Conservation (phyloP, 805 yeast genomes). For the Lipomyces starkeyi region DNA sequence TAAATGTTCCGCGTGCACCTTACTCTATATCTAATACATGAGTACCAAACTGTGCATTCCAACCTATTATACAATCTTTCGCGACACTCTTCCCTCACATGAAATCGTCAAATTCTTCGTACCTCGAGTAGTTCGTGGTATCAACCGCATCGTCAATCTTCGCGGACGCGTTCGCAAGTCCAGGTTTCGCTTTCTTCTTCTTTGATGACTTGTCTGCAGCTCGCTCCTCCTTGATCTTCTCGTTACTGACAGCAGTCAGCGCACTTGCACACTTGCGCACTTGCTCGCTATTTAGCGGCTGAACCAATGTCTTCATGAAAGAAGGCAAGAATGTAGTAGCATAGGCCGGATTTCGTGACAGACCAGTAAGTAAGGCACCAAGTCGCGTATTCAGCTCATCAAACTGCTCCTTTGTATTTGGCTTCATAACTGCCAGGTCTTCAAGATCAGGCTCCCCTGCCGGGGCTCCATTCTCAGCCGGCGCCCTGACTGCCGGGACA, state of each 20-base stretch:
- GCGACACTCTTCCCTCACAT: conserved; percentile 42
- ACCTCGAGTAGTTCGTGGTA: conserved; percentile 55
- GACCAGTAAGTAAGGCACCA: conserved; percentile 62
- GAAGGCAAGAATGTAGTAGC: conserved; percentile 80
- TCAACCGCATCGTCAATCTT: conserved; percentile 66
- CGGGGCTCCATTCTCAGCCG: conserved; percentile 47
- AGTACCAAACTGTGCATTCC: background rate
- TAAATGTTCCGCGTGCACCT: background rate
- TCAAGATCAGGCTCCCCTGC: conserved; percentile 39
- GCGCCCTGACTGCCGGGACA: conserved; percentile 43
- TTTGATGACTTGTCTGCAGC: conserved; percentile 69
- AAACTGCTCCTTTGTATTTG: conserved; percentile 78
- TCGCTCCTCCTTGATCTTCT: conserved; percentile 80
- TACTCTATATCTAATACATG: background rate
- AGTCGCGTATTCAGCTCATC: conserved; percentile 78
- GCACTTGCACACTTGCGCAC: conserved; percentile 86
- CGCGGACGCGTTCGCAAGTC: conserved; percentile 70
- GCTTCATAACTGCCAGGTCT: conserved; percentile 54
- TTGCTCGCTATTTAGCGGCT: conserved; percentile 81
- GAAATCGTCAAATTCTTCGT: conserved; percentile 52
- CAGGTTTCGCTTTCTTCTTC: conserved; percentile 94
- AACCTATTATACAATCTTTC: conserved; percentile 1
- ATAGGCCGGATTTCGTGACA: conserved; percentile 67
- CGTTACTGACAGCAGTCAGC: conserved; percentile 76
- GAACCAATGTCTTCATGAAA: conserved; percentile 80